phyloP scores from a whole-genome alignment of 1,139 yeast genomes.

The Kodamaea suecica region DNA sequence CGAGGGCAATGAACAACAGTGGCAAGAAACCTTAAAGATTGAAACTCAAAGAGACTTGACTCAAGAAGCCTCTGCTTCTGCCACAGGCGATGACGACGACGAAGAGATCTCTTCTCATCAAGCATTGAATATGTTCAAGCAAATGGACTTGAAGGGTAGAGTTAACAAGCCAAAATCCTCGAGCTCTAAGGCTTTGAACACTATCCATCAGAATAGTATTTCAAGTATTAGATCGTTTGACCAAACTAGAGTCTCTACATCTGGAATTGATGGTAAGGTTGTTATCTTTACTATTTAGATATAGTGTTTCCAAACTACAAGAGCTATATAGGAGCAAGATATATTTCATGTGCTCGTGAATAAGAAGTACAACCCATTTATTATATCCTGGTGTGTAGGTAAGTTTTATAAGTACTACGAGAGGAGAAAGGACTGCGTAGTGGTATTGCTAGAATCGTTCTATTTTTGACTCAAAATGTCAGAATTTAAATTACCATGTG shows the following conservation, averaged over 20 bases:
- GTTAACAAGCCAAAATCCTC: conserved; percentile 43
- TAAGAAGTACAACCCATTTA: too few species aligned
- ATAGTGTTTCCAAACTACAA: background rate
- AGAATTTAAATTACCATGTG: too few species aligned
- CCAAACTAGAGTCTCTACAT: conserved; percentile 36
- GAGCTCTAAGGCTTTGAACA: conserved; percentile 53
- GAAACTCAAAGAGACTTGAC: conserved; percentile 52
- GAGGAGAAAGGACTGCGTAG: too few species aligned
- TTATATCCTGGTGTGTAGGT: too few species aligned
- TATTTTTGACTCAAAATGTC: too few species aligned
- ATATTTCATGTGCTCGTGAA: background rate
- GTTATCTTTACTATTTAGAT: conserved; percentile 50
- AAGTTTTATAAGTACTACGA: too few species aligned
- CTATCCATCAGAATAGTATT: conserved; percentile 91
- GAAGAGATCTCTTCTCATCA: conserved; percentile 69
- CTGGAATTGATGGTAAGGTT: conserved; percentile 83
- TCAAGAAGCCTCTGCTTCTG: conserved; percentile 34
- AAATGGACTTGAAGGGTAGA: conserved; percentile 90
- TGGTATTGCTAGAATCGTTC: too few species aligned
- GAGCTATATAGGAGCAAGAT: conserved; percentile 2
- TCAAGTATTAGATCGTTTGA: conserved; percentile 69
- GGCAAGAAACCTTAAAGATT: conserved; percentile 64
- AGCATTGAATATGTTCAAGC: conserved; percentile 93
- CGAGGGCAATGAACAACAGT: conserved; percentile 63
- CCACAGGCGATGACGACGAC: conserved; percentile 44